These are phyloP conservation scores for Trichosporon inkin DNA, from an alignment of 1,284 basidiomycete species.

Conservation along the genomic window DNA sequence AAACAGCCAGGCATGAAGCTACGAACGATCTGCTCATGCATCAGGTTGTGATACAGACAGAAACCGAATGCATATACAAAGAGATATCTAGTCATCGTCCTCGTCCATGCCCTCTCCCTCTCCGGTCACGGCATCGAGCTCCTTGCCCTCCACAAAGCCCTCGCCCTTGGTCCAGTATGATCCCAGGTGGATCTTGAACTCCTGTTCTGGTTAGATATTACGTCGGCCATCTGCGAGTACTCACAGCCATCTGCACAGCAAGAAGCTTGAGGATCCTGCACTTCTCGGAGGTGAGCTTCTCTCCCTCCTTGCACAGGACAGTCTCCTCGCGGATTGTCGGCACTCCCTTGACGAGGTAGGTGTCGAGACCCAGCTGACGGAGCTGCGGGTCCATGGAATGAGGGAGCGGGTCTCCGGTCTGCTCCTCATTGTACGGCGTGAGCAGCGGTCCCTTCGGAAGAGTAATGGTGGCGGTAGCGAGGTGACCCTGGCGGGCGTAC, in stretches of 20 bases:
- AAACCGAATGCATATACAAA: slow-evolving; percentile 25
- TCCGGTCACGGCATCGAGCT: slow-evolving; percentile 48
- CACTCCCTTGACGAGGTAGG: slow-evolving; percentile 78
- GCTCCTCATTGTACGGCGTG: slow-evolving; percentile 58
- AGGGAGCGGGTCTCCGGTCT: slow-evolving; percentile 74
- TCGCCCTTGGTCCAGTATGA: slow-evolving; percentile 70
- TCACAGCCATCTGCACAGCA: slow-evolving; percentile 72
- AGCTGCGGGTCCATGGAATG: slow-evolving; percentile 96
- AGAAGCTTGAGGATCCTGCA: slow-evolving; percentile 83
- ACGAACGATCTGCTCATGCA: background rate
- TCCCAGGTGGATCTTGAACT: slow-evolving; percentile 67
- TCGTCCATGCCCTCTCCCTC: slow-evolving; percentile 36
- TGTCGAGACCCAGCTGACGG: slow-evolving; percentile 82
- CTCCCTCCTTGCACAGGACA: slow-evolving; percentile 77
- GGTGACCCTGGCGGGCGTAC: slow-evolving; percentile 84
- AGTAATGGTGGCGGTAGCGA: slow-evolving; percentile 67
- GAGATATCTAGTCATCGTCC: slow-evolving; percentile 33
- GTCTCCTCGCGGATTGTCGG: slow-evolving; percentile 79
- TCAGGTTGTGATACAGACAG: slow-evolving; percentile 1
- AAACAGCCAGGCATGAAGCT: background rate
- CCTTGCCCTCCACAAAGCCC: slow-evolving; percentile 60
- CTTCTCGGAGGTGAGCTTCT: slow-evolving; percentile 74
- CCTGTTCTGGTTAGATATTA: slow-evolving; percentile 25
- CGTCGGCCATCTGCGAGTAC: slow-evolving; percentile 17
- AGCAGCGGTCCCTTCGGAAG: slow-evolving; percentile 62